phyloP scores from a whole-genome alignment of 805 yeast species.

The Zygosaccharomyces bailii region DNA sequence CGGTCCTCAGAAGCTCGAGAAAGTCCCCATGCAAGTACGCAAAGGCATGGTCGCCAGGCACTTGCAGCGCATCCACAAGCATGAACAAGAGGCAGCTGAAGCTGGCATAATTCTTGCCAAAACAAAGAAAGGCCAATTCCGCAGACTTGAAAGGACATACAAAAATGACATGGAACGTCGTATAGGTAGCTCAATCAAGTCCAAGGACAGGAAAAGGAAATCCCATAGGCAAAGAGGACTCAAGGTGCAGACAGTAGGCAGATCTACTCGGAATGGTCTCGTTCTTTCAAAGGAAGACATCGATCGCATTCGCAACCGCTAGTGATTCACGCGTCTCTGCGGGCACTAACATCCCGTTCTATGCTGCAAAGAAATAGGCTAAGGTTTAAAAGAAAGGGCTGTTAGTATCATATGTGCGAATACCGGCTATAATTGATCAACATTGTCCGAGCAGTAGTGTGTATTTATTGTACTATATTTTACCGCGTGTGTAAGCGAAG shows the following conservation, averaged over 20 bases:
- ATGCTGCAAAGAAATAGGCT: too few relatives aligned
- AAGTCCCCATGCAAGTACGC: constrained; percentile 85
- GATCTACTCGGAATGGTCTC: constrained; percentile 74
- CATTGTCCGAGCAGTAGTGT: too few relatives aligned
- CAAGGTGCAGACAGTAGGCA: constrained; percentile 71
- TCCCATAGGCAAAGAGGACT: constrained; percentile 70
- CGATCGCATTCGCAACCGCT: constrained; percentile 40
- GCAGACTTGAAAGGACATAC: constrained; percentile 51
- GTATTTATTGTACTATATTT: not conserved
- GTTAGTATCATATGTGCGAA: too few relatives aligned
- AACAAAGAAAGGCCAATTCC: constrained; percentile 61
- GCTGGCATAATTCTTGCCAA: constrained; percentile 87
- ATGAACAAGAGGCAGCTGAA: constrained; percentile 76
- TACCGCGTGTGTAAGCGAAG: not conserved
- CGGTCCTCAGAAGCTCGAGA: constrained; percentile 49
- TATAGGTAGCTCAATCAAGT: constrained; percentile 50
- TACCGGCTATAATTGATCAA: too few relatives aligned
- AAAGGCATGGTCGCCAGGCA: constrained; percentile 74
- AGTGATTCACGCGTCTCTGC: not conserved
- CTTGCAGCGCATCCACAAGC: constrained; percentile 48
- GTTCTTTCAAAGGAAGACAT: constrained; percentile 66
- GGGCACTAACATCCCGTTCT: too few relatives aligned
- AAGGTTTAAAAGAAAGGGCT: too few relatives aligned
- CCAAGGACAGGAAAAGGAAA: constrained; percentile 40
- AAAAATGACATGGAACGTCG: constrained; percentile 38